Evolutionary conservation across 2,329 filamentous ascomycete genomes (phyloP), one percentile per base, ranked within the genome.

Genomic region (Ophiosphaerella herpotricha): DNA sequence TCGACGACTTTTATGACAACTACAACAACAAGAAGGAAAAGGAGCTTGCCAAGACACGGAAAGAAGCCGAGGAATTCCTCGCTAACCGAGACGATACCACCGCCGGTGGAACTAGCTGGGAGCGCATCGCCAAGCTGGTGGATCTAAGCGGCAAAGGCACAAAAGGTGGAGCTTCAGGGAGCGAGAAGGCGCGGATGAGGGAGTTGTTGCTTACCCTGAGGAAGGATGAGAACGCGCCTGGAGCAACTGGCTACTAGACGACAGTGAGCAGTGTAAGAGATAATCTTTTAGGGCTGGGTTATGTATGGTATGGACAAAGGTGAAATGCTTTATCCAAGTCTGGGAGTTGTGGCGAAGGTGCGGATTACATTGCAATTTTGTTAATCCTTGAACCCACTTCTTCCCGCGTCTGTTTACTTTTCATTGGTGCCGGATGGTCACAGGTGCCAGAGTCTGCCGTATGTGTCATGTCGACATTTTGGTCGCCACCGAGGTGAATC

Each of bases 1-100:
- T 99, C 58, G 94, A 99, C 73, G 94, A 97, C 74, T 99, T 97
- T 78, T 99, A 99, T 81, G 92, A 97, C 71, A 97, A 96, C 77
- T 99, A 99, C 81, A 97, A 97, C 80, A 87, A 88, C 75, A 96
- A 97, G 80, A 93, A 94, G 74, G 94, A 99, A 74, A 97, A 97
- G 83, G 85, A 84, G 52, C 88, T 97, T 61, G 82, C 88, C 18
- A 90, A 96, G 79, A 94, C 93, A 48, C 85, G 88, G 66, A 88
- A 89, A 74, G 94, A 99, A 64, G 94, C 93, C 6, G 93, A 97
- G 68, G 86, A 96, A 70, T 99, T 97, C 75, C 78, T 97, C 39
- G 87, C 84, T 46, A 91, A 81, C 74, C 85, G 92, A 53, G 93
- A 99, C 73, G 92, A 97, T 73, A 97, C 92, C 34, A 90, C 91